Evolutionary conservation across 768 basidiomycete genomes (phyloP).

Genomic region (Dioszegia aurantiaca): DNA sequence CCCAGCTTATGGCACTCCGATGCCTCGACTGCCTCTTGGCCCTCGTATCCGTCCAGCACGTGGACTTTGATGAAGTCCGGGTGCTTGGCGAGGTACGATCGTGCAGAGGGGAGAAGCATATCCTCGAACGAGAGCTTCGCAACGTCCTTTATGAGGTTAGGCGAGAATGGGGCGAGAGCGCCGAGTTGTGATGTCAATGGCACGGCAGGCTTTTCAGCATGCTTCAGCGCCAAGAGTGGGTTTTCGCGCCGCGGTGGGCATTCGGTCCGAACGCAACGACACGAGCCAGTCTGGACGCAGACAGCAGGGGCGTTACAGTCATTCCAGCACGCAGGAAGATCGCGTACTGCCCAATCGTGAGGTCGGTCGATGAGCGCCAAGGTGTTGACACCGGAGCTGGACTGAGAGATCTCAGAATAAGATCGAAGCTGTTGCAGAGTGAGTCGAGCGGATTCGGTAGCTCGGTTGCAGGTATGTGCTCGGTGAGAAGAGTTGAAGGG

Average conservation of each 20-base stretch:
- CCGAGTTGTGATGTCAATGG: slow-evolving; percentile 4
- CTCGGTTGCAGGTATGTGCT: slow-evolving; percentile 32
- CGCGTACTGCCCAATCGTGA: slow-evolving; percentile 42
- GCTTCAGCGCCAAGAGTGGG: slow-evolving; percentile 32
- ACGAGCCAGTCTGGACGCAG: slow-evolving; percentile 51
- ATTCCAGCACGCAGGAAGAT: slow-evolving; percentile 50
- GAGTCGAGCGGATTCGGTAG: slow-evolving; percentile 26
- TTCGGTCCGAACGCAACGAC: slow-evolving; percentile 49
- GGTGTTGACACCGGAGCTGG: slow-evolving; percentile 3
- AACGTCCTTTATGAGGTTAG: slow-evolving; percentile 10
- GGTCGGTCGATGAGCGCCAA: slow-evolving; percentile 16
- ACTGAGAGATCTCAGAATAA: slow-evolving; percentile 14
- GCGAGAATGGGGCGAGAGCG: slow-evolving; percentile 1
- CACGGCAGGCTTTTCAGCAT: slow-evolving; percentile 4
- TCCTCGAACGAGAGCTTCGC: slow-evolving; percentile 36
- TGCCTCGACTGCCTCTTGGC: slow-evolving; percentile 38
- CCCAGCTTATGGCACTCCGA: slow-evolving; percentile 42
- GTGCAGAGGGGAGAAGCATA: slow-evolving; percentile 44
- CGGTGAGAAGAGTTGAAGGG: slow-evolving; percentile 46
- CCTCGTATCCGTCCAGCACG: slow-evolving; percentile 42
- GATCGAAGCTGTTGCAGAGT: slow-evolving; percentile 18
- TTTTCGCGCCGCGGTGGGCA: slow-evolving; percentile 40
- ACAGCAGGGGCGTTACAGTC: slow-evolving; percentile 48
- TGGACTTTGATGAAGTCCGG: slow-evolving; percentile 47
- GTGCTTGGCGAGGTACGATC: slow-evolving; percentile 31